Evolutionary conservation across 2,329 filamentous ascomycete species (phyloP), one percentile per base, ranked within the genome.

Genomic region (Sphaerulina populicola): DNA sequence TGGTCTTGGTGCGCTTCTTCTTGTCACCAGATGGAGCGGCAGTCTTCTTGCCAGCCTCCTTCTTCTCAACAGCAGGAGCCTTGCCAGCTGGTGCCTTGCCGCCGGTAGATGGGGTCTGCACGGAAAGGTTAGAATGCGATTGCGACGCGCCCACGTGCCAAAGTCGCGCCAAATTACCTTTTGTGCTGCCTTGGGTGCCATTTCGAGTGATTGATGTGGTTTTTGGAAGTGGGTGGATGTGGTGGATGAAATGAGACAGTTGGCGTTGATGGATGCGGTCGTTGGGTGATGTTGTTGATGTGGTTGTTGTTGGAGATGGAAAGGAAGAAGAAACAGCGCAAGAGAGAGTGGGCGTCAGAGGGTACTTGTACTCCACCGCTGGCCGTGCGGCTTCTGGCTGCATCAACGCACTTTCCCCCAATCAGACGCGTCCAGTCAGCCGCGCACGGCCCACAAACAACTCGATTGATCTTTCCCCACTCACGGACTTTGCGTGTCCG

Each of bases 1-100:
- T 85, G 64, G 90, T 88, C 90, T 98, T 98, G 79, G 89, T 94
- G 71, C 93, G 88, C 90, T 97, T 98, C 88, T 98, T 98, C 89
- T 97, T 97, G 67, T 97, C 93, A 61, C 93, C 93, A 51, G 88
- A 83, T 57, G 90, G 83, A 55, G 91, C 88, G 64, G 81, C 76
- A 44, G 93, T 97, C 86, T 97, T 98, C 88, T 98, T 98, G 80
- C 91, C 93, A 61, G 91, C 93, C 77, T 97, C 91, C 85, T 97
- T 96, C 86, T 96, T 96, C 83, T 96, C 90, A 70, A 86, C 87
- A 55, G 86, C 87, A 55, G 91, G 89, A 42, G 82, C 81, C 73
- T 85, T 85, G 69, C 80, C 80, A 68, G 82, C 83, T 61, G 83
- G 83, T 66, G 91, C 91, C 88, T 97, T 97, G 77, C 88, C 82